Evolutionary conservation across 2,329 filamentous ascomycete genomes (phyloP), one percentile per base, ranked within the genome.

Genomic region (Diaporthe capsici): DNA sequence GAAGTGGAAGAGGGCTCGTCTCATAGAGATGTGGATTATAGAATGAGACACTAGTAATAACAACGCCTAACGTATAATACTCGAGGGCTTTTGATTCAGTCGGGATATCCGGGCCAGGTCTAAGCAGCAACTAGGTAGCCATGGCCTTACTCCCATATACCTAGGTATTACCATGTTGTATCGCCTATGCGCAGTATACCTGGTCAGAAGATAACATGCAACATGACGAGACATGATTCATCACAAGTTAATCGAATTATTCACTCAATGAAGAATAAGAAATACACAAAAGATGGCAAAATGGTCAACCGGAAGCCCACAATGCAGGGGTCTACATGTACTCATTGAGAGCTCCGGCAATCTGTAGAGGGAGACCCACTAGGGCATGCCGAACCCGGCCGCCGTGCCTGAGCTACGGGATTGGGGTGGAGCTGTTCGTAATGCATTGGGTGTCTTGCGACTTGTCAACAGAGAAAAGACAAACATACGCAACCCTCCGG

Each of bases 361-460:
- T n/a, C 7, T 51, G 34, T 51, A 15, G 20, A 17, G 28, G 3
- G 12, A n/a, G 44, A 51, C 63, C 63, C 63, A 67, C 63, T 20
- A 31, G 28, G 44, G 63, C 37, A 31, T 9, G 63, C 63, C 63
- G 44, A 67, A 67, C 63, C 63, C 44, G 63, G 63, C 63, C 61
- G 63, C 63, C 3, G 44, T 67, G 42, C 60, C 60, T 47, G 25
- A 63, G 34, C 25, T 58, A 9, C 39, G 15, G 39, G 39, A 12
- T 12, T 47, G 25, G 13, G 61, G 63, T 37, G 63, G 44, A 37
- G 63, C 63, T 37, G 17, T 67, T 28, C 63, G 63, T 51, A 49
- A 49, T 49, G 25, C 7, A 15, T 20, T 22, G 39, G 42, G 39
- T 28, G 10, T 49, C 25, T 51, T 67, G 63, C 63, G 44, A 51